These are phyloP conservation scores for Exsudoporus frostii DNA, from an alignment of 768 basidiomycete genomes.

Conservation along the genomic window DNA sequence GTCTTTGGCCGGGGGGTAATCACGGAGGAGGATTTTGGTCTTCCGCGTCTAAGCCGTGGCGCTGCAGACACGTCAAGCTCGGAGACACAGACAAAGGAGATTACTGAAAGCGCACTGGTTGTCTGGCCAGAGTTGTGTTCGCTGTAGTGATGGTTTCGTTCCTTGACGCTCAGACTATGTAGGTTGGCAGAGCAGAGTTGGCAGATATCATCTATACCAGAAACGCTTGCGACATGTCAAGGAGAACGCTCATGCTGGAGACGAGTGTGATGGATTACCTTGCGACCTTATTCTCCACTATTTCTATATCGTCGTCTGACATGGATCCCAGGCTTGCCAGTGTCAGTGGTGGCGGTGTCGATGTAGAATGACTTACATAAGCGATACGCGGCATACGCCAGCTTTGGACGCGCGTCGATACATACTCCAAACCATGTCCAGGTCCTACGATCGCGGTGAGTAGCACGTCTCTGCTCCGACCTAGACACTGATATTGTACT, in stretches of 20 bases:
- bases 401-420: constrained; percentile 50
- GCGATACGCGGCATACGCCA: constrained; percentile 17
- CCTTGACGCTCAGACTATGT: constrained; percentile 29
- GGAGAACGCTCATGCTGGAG: neutral
- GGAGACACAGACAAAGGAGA: neutral
- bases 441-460: constrained; percentile 96
- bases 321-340: constrained; percentile 1
- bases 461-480: neutral
- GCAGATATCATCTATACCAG: constrained; percentile 36
- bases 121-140: constrained; percentile 37
- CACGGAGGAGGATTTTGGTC: constrained; percentile 6
- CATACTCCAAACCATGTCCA: constrained; percentile 55
- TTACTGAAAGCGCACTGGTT: constrained; percentile 1
- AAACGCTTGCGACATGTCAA: constrained; percentile 8
- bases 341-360: constrained; percentile 8
- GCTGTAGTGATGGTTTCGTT: constrained; percentile 57
- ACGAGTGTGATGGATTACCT: constrained; percentile 8
- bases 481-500: constrained; percentile 3
- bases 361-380: constrained; percentile 22
- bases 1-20: neutral
- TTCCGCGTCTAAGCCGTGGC: constrained; percentile 11
- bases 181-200: constrained; percentile 50
- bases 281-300: constrained; percentile 11
- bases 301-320: constrained; percentile 28
- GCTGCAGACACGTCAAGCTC: constrained; percentile 11